Conservation (phyloP, 2,329 filamentous ascomycete genomes). For the Stenocarpella maydis region DNA sequence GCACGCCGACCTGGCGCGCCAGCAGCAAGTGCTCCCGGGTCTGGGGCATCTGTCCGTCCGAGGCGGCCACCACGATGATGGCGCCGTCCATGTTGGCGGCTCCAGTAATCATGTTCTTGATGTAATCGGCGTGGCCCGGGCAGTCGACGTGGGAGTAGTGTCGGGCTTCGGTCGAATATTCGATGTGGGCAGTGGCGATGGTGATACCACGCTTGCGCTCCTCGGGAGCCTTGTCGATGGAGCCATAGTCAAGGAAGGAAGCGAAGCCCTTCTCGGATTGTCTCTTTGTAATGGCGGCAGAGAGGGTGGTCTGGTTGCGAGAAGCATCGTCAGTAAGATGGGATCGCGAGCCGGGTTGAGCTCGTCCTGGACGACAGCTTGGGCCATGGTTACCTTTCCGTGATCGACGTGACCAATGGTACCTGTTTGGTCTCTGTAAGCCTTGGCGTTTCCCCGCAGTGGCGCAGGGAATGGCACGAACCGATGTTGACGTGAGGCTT, state of each 20-base stretch:
- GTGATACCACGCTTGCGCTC: conserved; percentile 99
- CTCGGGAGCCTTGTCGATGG: conserved; percentile 99
- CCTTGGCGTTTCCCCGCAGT: conserved; percentile 30
- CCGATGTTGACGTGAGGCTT: conserved; percentile 99
- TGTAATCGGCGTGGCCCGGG: conserved; percentile 99
- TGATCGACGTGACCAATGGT: conserved; percentile 99
- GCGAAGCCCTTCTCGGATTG: conserved; percentile 94
- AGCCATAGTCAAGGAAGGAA: conserved; percentile 94
- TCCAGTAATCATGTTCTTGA: conserved; percentile 99
- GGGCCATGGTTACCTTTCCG: conserved; percentile 77
- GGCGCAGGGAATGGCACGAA: conserved; percentile 49
- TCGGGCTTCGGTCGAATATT: conserved; percentile 91
- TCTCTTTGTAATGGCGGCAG: conserved; percentile 97
- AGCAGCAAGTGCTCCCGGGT: conserved; percentile 98
- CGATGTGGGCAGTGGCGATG: conserved; percentile 97
- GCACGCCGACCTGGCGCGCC: conserved; percentile 96
- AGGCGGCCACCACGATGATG: conserved; percentile 97
- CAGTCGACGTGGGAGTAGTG: conserved; percentile 99
- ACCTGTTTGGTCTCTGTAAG: conserved; percentile 57
- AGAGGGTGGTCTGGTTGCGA: conserved; percentile 83
- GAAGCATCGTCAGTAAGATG: conserved; percentile 36
- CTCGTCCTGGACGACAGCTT: neutral
- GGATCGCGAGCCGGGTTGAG: neutral
- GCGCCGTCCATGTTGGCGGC: conserved; percentile 99
- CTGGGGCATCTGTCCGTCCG: conserved; percentile 99